A percentile compares a stretch with the other conserved stretches of the same genome.
Evolutionary conservation across 2,329 filamentous ascomycete species (phyloP).

Genomic region (Fusarium praegraminearum): DNA sequence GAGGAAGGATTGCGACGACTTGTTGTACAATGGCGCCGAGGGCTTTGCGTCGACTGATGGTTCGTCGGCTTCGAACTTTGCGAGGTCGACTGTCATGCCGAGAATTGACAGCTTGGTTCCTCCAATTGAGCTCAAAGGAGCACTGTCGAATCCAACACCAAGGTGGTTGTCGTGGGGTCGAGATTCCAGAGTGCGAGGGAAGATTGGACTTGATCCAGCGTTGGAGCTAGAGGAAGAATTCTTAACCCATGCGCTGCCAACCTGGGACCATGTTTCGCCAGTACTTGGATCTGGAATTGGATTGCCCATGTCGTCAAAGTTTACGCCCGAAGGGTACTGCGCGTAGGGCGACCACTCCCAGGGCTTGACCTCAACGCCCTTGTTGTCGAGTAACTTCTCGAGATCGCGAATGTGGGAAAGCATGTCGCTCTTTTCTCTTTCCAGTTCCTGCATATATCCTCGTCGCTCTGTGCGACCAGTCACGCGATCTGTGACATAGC

Average conservation of each 20-base stretch:
- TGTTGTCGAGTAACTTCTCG: conserved; percentile 71
- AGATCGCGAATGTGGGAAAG: conserved; percentile 75
- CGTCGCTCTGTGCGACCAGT: conserved; percentile 83
- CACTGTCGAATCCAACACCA: conserved; percentile 72
- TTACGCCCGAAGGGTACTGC: conserved; percentile 44
- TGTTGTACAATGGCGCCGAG: conserved; percentile 69
- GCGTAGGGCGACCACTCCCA: conserved; percentile 54
- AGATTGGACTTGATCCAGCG: conserved; percentile 39
- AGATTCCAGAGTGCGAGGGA: conserved; percentile 55
- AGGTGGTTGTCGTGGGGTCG: conserved; percentile 72
- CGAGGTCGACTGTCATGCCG: conserved; percentile 82
- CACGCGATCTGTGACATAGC: conserved; percentile 87
- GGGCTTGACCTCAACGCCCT: conserved; percentile 71
- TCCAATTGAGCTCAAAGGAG: conserved; percentile 77
- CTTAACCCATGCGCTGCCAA: conserved; percentile 53
- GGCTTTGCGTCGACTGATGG: conserved; percentile 53
- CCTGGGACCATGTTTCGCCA: conserved; percentile 51
- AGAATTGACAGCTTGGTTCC: conserved; percentile 83
- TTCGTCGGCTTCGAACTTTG: conserved; percentile 77
- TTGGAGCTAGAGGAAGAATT: conserved; percentile 41
- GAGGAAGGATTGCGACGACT: conserved; percentile 78
- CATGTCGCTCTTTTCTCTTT: conserved; percentile 77
- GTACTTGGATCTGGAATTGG: conserved; percentile 39
- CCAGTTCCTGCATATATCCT: conserved; percentile 82
- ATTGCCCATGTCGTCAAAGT: conserved; percentile 46